phyloP scores from a whole-genome alignment of 2,329 filamentous ascomycete species.

The Diaporthe velutina region DNA sequence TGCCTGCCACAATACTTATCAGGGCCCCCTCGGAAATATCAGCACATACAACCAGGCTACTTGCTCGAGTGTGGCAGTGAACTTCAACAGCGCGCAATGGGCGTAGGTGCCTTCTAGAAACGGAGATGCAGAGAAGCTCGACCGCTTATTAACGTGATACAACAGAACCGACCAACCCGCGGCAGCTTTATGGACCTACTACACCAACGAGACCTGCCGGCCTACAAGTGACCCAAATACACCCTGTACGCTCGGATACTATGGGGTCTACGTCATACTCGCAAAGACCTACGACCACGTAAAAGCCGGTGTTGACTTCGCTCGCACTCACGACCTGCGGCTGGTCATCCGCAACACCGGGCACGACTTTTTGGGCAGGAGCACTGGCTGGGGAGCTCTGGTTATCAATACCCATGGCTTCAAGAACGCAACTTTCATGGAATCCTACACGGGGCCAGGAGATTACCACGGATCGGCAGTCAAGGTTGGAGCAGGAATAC shows the following conservation, averaged over 20 bases:
- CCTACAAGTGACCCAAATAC: conserved; percentile 49
- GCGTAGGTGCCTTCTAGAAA: conserved; percentile 49
- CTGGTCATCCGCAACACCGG: conserved; percentile 69
- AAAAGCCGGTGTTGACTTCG: conserved; percentile 53
- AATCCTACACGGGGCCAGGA: conserved; percentile 48
- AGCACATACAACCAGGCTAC: conserved; percentile 52
- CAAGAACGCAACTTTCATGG: conserved; percentile 54
- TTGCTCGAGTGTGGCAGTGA: conserved; percentile 48
- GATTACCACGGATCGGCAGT: conserved; percentile 62
- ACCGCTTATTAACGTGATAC: not conserved
- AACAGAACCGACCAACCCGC: conserved; percentile 42
- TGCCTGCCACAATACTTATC: conserved; percentile 53
- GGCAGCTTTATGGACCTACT: conserved; percentile 56
- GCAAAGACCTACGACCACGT: conserved; percentile 48
- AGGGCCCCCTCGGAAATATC: conserved; percentile 52
- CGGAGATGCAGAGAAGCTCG: accelerated
- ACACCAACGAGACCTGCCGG: conserved; percentile 56
- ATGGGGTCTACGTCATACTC: conserved; percentile 52
- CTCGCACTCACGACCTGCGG: conserved; percentile 61
- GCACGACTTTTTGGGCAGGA: conserved; percentile 70
- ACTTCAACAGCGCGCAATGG: conserved; percentile 52
- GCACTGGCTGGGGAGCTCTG: conserved; percentile 71
- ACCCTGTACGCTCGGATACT: conserved; percentile 55
- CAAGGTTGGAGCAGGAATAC: conserved; percentile 65
- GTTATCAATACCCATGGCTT: conserved; percentile 70